These are phyloP conservation scores for Forsythia suspensa DNA, from an alignment of 257 asterid genomes.

Conservation along the genomic window DNA sequence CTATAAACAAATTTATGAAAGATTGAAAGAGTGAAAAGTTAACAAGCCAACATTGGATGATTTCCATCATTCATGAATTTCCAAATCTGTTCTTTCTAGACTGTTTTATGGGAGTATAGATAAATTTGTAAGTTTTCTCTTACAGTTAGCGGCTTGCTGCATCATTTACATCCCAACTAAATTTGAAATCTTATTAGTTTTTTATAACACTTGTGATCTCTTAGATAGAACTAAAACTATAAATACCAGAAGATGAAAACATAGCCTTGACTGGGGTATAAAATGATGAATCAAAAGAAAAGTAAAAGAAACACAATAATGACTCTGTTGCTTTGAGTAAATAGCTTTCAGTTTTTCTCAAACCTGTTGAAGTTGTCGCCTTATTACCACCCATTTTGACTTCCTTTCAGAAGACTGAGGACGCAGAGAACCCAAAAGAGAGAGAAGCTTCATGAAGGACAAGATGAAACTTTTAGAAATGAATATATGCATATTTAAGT, in stretches of 20 bases:
- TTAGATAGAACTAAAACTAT: slow-evolving; percentile 4
- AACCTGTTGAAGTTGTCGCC: slow-evolving; percentile 98
- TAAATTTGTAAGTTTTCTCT: slow-evolving; percentile 2
- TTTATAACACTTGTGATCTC: not conserved
- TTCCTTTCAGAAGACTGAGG: slow-evolving; percentile 96
- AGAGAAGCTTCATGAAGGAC: slow-evolving; percentile 71
- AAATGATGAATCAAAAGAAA: not conserved
- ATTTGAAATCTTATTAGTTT: not conserved
- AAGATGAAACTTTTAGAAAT: slow-evolving; percentile 5
- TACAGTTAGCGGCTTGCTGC: slow-evolving; percentile 17
- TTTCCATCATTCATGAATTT: not conserved
- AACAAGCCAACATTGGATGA: not conserved
- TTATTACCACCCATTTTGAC: slow-evolving; percentile 88
- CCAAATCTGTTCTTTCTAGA: not conserved
- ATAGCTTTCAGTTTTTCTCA: slow-evolving; percentile 14
- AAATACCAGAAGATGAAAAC: not conserved
- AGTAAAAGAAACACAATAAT: slow-evolving; percentile 2
- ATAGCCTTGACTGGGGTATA: not conserved
- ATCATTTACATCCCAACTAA: not conserved
- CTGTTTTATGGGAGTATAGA: not conserved
- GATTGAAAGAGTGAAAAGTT: not conserved
- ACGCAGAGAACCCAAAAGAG: slow-evolving; percentile 85
- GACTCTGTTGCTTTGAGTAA: slow-evolving; percentile 2
- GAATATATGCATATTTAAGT: slow-evolving; percentile 11
- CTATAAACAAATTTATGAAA: not conserved